Conservation (phyloP, 495 filamentous ascomycete genomes). For the Collariella sp. region DNA sequence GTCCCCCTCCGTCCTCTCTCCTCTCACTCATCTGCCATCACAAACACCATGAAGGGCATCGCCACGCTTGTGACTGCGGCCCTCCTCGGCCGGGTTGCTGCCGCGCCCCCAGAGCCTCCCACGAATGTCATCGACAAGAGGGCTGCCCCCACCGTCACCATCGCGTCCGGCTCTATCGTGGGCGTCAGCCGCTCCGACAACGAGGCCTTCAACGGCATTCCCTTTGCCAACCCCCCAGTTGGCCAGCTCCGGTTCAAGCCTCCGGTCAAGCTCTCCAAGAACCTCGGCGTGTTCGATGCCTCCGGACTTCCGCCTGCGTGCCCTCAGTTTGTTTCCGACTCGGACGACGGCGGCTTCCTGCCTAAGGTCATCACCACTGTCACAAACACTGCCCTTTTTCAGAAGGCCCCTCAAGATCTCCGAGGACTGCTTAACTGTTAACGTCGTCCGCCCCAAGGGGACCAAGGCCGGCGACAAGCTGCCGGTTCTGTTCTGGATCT, state of each 20-base stretch:
- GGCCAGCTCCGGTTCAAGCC: slow-evolving; percentile 37
- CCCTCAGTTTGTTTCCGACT: slow-evolving; percentile 45
- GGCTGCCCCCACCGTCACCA: slow-evolving; percentile 39
- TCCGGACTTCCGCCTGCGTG: slow-evolving; percentile 43
- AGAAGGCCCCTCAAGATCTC: slow-evolving; percentile 37
- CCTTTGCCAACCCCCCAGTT: slow-evolving; percentile 38
- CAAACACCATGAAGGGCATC: slow-evolving; percentile 26
- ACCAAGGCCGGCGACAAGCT: slow-evolving; percentile 46
- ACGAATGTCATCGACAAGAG: slow-evolving; percentile 29
- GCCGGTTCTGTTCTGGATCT: slow-evolving; percentile 69
- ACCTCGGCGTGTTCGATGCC: slow-evolving; percentile 46
- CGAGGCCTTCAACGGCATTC: slow-evolving; percentile 43
- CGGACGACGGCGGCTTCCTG: slow-evolving; percentile 35
- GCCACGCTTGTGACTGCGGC: slow-evolving; percentile 14
- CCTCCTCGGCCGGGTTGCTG: slow-evolving; percentile 19
- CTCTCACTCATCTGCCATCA: background rate
- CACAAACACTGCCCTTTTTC: slow-evolving; percentile 50
- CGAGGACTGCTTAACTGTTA: slow-evolving; percentile 63
- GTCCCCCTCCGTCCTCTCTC: background rate
- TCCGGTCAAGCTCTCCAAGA: slow-evolving; percentile 32
- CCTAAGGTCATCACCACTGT: slow-evolving; percentile 45
- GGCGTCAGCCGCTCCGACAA: slow-evolving; percentile 26
- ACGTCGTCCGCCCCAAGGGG: slow-evolving; percentile 54
- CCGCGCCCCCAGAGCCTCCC: slow-evolving; percentile 27
- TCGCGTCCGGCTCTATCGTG: slow-evolving; percentile 43